Percentiles rank a stretch among this genome's conserved stretches.
Conservation (phyloP, 2,329 filamentous ascomycete species). For the Penicillium nordicum region DNA sequence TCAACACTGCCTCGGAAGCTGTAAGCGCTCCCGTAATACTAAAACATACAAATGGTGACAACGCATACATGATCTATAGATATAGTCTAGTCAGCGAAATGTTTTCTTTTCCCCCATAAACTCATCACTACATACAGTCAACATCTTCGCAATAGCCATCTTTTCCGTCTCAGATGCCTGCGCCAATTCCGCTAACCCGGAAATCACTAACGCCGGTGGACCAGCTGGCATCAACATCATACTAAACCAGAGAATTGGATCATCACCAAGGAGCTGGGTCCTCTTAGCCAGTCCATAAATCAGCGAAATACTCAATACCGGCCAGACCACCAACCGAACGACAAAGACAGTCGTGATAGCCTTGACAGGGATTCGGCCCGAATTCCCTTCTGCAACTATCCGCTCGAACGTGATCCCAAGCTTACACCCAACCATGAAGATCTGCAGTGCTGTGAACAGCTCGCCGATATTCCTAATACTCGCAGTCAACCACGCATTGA, state of each 20-base stretch:
- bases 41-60: constrained; percentile 32
- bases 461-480: constrained; percentile 60
- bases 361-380: constrained; percentile 39
- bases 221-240: constrained; percentile 60
- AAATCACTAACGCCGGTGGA: constrained; percentile 26
- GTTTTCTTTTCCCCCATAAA: neutral
- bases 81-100: constrained; percentile 5
- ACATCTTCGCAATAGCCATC: constrained; percentile 53
- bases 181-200: constrained; percentile 49
- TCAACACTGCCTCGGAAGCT: constrained; percentile 27
- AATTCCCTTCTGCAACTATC: constrained; percentile 38
- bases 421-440: constrained; percentile 65
- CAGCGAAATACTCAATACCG: constrained; percentile 52
- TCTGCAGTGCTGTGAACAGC: constrained; percentile 62
- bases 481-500: constrained; percentile 64
- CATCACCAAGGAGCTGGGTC: constrained; percentile 51
- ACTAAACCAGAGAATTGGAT: constrained; percentile 65
- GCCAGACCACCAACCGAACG: constrained; percentile 59
- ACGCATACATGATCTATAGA: constrained; percentile 31
- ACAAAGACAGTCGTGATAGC: constrained; percentile 43
- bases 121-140: constrained; percentile 36
- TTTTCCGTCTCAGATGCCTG: constrained; percentile 35
- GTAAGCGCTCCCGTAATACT: constrained; percentile 29
- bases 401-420: constrained; percentile 54
- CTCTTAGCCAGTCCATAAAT: constrained; percentile 54